Evolutionary conservation across 208 protist genomes (phyloP), one percentile per base, ranked within the genome.

Genomic region (Kentomonas sorsogonicus): DNA sequence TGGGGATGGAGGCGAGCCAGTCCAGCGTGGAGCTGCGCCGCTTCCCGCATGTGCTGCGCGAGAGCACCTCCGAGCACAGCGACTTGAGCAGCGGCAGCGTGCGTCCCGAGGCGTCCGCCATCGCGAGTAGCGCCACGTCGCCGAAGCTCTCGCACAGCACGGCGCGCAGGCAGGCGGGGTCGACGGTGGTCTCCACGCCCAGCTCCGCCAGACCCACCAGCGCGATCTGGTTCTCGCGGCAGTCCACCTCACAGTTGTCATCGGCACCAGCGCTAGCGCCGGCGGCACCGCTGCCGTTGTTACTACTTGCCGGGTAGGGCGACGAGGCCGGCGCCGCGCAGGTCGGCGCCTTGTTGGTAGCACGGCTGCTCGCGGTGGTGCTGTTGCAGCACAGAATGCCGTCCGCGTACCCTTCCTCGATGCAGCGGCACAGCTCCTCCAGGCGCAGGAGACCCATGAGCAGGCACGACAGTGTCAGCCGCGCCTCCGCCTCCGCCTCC

Each of bases 91-190:
- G 66, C 26, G 70, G 60, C 31, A 71, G 60, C 18, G 85, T 89
- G 48, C 86, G 85, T 7, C 70, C 58, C 26, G 72, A 78, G 6
- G 39, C 50, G 66, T 89, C 81, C 2, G 79, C 63, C 78, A 93
- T 87, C 10, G 71, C 72, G 25, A 81, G 58, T 22, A 86, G 72
- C 16, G 85, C 74, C 27, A 90, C 56, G 45, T 93, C 86, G 40
- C 82, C 82, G 62, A 83, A 93, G 34, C 89, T 57, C 53, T 93
- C 86, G 45, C 66, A 75, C 38, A 90, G 57, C 2, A 80, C 67
- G 13, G 66, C 48, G 25, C 63, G 53, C 31, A 93, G 75, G 10
- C 60, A 64, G 33, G 57, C 53, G 16, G 72, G 26, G 52, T 82
- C 40, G 9, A 58, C 20, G 34, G 36, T 33, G 13, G 22, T 33